Percentiles rank a stretch among this genome's conserved stretches.
Evolutionary conservation across 2,329 filamentous ascomycete genomes (phyloP).

Genomic region (Periconia sp.): DNA sequence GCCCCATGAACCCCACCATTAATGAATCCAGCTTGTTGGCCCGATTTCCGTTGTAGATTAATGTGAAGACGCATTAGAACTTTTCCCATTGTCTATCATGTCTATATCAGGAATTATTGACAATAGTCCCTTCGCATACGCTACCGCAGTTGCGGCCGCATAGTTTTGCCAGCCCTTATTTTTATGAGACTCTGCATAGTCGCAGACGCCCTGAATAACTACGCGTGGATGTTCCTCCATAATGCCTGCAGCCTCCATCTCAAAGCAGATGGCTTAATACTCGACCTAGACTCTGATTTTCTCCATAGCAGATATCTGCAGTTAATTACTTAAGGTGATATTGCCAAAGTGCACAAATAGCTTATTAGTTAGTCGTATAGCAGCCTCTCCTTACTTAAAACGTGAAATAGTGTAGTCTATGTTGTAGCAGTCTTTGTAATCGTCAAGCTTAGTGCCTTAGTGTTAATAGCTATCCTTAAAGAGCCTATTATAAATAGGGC

Average conservation of each 20-base stretch:
- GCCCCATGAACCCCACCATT: too few relatives aligned
- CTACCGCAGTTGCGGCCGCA: constrained; percentile 15
- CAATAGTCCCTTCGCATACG: constrained; percentile 13
- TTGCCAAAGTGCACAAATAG: constrained; percentile 24
- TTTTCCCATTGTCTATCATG: background rate
- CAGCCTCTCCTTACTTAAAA: constrained; percentile 11
- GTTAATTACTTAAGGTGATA: constrained; percentile 25
- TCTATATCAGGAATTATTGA: constrained; percentile 1
- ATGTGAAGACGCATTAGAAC: background rate
- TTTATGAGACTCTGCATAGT: constrained; percentile 30
- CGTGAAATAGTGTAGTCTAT: constrained; percentile 5
- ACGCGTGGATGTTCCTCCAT: constrained; percentile 20
- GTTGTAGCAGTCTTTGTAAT: constrained; percentile 16
- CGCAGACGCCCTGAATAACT: constrained; percentile 25
- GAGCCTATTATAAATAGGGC: constrained; percentile 3
- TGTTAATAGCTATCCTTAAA: constrained; percentile 5
- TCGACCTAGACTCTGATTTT: constrained; percentile 18
- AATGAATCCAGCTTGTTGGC: too few relatives aligned
- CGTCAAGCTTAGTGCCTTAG: constrained; percentile 3
- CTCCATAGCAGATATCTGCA: constrained; percentile 17
- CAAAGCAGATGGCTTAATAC: constrained; percentile 25
- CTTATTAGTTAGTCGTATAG: constrained; percentile 12
- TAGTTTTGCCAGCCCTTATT: constrained; percentile 18
- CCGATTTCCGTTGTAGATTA: background rate
- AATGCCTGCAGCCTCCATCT: constrained; percentile 29